A percentile compares a stretch with the other conserved stretches of the same genome.
Conservation (phyloP, 352 stramenopile species). For the Globisporangium recalcitrans region DNA sequence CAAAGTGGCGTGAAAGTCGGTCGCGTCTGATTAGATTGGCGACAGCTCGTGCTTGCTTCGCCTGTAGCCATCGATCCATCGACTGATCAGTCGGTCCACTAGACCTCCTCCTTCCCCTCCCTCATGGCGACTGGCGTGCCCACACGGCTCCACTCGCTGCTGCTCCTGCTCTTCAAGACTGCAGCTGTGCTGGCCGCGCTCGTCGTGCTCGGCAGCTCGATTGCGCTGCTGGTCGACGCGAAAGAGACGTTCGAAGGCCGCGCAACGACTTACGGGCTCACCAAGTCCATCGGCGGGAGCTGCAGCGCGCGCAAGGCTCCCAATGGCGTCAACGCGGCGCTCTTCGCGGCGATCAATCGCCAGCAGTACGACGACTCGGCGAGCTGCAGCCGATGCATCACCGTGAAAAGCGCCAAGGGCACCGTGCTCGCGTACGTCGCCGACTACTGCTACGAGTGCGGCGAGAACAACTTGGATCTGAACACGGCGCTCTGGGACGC, state of each 20-base stretch:
- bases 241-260: constrained; percentile 38
- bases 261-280: constrained; percentile 48
- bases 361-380: constrained; percentile 52
- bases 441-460: constrained; percentile 64
- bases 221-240: constrained; percentile 3
- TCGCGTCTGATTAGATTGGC: neutral
- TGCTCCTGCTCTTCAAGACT: neutral
- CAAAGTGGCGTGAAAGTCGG: neutral
- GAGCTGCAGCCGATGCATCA: constrained; percentile 53
- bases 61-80: neutral
- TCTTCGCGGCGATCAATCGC: constrained; percentile 62
- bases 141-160: neutral
- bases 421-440: constrained; percentile 48
- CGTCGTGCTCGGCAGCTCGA: neutral
- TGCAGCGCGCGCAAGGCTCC: constrained; percentile 45
- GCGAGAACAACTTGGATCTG: constrained; percentile 55
- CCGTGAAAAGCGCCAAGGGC: constrained; percentile 36
- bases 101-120: no score
- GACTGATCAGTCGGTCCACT: neutral
- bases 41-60: no score
- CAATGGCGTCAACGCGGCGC: constrained; percentile 32
- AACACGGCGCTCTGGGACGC: constrained; percentile 53
- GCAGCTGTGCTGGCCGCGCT: no score
- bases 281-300: constrained; percentile 37
- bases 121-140: no score